Conservation (phyloP, 805 yeast species). For the Yamadazyma olivae region DNA sequence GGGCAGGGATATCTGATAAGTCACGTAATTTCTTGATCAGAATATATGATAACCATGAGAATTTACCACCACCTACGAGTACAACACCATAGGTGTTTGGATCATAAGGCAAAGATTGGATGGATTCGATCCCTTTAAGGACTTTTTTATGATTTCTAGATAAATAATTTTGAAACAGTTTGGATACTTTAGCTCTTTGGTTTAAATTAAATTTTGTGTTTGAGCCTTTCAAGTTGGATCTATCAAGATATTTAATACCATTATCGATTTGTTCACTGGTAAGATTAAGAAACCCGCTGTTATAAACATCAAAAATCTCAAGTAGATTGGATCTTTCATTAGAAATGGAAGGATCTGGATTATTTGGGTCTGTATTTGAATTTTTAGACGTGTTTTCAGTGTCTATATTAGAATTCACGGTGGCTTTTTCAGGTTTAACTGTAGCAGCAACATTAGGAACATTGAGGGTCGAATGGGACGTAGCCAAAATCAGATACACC, state of each 20-base stretch:
- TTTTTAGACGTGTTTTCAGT: no score
- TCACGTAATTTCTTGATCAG: conserved; percentile 45
- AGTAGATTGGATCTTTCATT: no score
- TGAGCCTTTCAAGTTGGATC: neutral
- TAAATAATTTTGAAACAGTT: neutral
- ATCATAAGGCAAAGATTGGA: neutral
- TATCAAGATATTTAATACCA: neutral
- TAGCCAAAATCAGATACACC: no score
- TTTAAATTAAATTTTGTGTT: conserved; percentile 1
- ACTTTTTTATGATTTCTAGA: conserved; percentile 1
- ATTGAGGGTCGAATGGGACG: no score
- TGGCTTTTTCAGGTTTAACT: no score
- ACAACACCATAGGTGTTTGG: conserved; percentile 18
- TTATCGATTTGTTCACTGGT: conserved; percentile 1
- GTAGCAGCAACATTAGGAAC: no score
- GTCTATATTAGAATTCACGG: no score
- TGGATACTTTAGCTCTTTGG: conserved; percentile 1
- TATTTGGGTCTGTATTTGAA: no score
- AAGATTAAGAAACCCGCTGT: neutral
- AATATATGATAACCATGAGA: conserved; percentile 47
- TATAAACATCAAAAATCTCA: conserved; percentile 3
- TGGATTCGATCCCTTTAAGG: neutral
- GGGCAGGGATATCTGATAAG: conserved; percentile 46
- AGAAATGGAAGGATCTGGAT: no score
- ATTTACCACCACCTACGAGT: conserved; percentile 53